These are phyloP conservation scores for Dovyalis caffra DNA, from an alignment of 345 rosid species.

Conservation along the genomic window DNA sequence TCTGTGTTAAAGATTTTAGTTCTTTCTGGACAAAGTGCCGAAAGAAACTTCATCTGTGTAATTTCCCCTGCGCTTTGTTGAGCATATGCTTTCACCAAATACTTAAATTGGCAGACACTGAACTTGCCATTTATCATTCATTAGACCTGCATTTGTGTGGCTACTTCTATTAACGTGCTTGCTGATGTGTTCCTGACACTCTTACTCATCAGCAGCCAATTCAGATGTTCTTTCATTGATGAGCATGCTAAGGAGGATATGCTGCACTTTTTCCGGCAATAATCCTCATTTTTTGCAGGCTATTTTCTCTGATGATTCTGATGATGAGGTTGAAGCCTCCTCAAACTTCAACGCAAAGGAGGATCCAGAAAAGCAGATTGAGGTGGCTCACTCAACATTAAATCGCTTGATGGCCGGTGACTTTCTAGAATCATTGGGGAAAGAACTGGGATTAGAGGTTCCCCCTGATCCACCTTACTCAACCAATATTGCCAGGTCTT, in stretches of 20 bases:
- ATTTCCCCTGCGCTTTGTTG: no score
- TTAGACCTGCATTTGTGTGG: neutral
- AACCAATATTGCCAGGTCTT: constrained; percentile 22
- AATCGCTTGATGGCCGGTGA: constrained; percentile 93
- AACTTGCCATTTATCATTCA: neutral
- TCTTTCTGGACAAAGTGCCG: no score
- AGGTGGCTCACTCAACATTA: constrained; percentile 73
- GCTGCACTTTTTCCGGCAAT: neutral
- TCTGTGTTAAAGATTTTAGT: no score
- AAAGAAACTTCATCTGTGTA: no score
- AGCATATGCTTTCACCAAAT: no score
- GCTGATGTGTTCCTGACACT: neutral
- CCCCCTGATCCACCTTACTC: constrained; percentile 59
- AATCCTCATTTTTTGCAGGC: constrained; percentile 46
- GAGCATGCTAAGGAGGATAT: neutral
- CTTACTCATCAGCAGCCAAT: neutral
- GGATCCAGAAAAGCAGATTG: constrained; percentile 61
- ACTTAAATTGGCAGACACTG: no score
- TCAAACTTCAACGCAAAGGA: constrained; percentile 32
- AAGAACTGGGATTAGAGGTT: constrained; percentile 93
- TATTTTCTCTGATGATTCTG: constrained; percentile 91
- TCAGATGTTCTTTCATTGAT: neutral
- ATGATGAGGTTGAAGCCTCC: constrained; percentile 62
- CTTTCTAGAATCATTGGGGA: constrained; percentile 86
- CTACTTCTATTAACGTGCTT: neutral